Evolutionary conservation across 805 yeast species (phyloP).

Genomic region (Hanseniaspora occidentalis): DNA sequence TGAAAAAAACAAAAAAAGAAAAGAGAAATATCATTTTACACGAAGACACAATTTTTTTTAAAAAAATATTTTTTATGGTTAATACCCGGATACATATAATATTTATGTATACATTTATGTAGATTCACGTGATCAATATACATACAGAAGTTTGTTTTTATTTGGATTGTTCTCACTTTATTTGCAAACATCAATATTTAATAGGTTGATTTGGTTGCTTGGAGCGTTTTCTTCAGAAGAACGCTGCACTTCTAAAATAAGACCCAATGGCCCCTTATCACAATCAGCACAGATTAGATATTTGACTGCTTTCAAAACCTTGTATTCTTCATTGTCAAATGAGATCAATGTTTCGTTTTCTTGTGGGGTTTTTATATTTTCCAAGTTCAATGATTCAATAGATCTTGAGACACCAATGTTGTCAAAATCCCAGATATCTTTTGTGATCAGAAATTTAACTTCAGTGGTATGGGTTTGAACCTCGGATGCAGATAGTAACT

Average conservation of each 20-base stretch:
- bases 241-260: slow-evolving; percentile 33
- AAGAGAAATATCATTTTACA: too few relatives aligned
- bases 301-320: slow-evolving; percentile 32
- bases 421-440: slow-evolving; percentile 69
- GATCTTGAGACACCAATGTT: slow-evolving; percentile 57
- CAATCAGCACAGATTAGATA: slow-evolving; percentile 63
- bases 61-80: too few relatives aligned
- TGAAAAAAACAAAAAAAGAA: too few relatives aligned
- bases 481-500: slow-evolving; percentile 6
- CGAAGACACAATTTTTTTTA: too few relatives aligned
- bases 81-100: too few relatives aligned
- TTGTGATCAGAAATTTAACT: slow-evolving; percentile 29
- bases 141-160: too few relatives aligned
- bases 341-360: slow-evolving; percentile 11
- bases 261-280: slow-evolving; percentile 65
- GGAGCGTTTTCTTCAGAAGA: not conserved
- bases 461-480: not conserved
- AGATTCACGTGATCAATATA: too few relatives aligned
- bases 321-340: slow-evolving; percentile 12
- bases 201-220: not conserved
- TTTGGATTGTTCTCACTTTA: too few relatives aligned
- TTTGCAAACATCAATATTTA: not conserved
- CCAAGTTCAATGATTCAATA: slow-evolving; percentile 7
- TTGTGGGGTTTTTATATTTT: too few relatives aligned
- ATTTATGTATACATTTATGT: too few relatives aligned